Conservation (phyloP, 1,284 basidiomycete species). For the Pascua guehoae region DNA sequence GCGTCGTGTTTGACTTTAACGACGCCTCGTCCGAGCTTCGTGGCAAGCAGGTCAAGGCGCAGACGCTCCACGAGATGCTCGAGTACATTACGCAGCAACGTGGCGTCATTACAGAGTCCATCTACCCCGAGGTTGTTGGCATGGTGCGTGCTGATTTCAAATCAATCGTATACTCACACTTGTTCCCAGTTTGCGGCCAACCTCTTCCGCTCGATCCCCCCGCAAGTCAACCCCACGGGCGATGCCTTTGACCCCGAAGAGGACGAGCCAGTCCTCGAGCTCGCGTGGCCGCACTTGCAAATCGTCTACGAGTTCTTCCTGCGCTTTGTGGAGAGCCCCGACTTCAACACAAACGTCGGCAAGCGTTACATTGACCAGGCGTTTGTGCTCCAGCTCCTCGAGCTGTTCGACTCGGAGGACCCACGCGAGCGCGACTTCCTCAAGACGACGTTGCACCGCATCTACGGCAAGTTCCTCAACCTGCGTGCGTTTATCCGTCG, state of each 20-base stretch:
- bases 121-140: slow-evolving; percentile 98
- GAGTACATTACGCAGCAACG: slow-evolving; percentile 98
- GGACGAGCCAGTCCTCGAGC: slow-evolving; percentile 96
- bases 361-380: slow-evolving; percentile 96
- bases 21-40: slow-evolving; percentile 92
- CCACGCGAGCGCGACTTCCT: slow-evolving; percentile 98
- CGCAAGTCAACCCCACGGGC: slow-evolving; percentile 94
- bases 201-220: slow-evolving; percentile 98
- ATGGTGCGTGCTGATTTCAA: slow-evolving; percentile 67
- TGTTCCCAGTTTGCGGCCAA: slow-evolving; percentile 80
- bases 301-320: slow-evolving; percentile 99
- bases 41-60: slow-evolving; percentile 98
- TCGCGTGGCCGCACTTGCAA: slow-evolving; percentile 99
- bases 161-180: not conserved
- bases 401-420: slow-evolving; percentile 98
- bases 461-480: slow-evolving; percentile 99
- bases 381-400: slow-evolving; percentile 93
- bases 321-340: slow-evolving; percentile 94
- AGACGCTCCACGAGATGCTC: slow-evolving; percentile 96
- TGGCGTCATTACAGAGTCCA: slow-evolving; percentile 90
- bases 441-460: slow-evolving; percentile 97
- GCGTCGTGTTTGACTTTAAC: slow-evolving; percentile 98
- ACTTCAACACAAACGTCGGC: slow-evolving; percentile 97
- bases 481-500: slow-evolving; percentile 97
- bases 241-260: slow-evolving; percentile 99